phyloP scores from a whole-genome alignment of 805 yeast species.

The Candida coleopterorum region DNA sequence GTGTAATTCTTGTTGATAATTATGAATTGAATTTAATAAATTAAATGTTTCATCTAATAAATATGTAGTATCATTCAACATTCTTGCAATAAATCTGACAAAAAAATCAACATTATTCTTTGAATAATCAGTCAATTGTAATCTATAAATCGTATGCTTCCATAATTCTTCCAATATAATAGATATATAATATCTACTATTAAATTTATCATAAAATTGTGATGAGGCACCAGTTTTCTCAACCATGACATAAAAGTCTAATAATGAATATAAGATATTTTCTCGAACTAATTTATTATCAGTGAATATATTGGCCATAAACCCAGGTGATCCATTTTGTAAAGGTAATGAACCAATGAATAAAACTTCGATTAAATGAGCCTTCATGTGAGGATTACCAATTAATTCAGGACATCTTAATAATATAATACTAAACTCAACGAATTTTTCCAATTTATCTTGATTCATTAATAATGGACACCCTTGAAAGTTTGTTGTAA shows the following conservation, averaged over 20 bases:
- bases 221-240: conserved; percentile 95
- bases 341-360: conserved; percentile 66
- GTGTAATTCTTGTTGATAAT: conserved; percentile 60
- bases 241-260: conserved; percentile 89
- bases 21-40: conserved; percentile 73
- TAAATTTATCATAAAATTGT: conserved; percentile 95
- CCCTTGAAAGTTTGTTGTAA: conserved; percentile 49
- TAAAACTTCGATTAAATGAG: conserved; percentile 74
- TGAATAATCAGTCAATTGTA: conserved; percentile 66
- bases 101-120: conserved; percentile 73
- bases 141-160: conserved; percentile 64
- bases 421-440: conserved; percentile 69
- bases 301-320: conserved; percentile 62
- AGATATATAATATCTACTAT: conserved; percentile 82
- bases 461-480: conserved; percentile 54
- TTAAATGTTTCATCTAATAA: conserved; percentile 85
- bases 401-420: conserved; percentile 80
- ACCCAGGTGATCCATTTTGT: conserved; percentile 62
- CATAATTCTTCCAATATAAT: conserved; percentile 78
- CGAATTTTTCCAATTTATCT: conserved; percentile 50
- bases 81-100: conserved; percentile 86
- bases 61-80: conserved; percentile 91
- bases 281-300: conserved; percentile 57
- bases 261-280: conserved; percentile 72
- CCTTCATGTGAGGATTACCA: conserved; percentile 91